A percentile compares a stretch with the other conserved stretches of the same genome.
Conservation (phyloP, 2,329 filamentous ascomycete genomes). For the Eurotiales sp. region DNA sequence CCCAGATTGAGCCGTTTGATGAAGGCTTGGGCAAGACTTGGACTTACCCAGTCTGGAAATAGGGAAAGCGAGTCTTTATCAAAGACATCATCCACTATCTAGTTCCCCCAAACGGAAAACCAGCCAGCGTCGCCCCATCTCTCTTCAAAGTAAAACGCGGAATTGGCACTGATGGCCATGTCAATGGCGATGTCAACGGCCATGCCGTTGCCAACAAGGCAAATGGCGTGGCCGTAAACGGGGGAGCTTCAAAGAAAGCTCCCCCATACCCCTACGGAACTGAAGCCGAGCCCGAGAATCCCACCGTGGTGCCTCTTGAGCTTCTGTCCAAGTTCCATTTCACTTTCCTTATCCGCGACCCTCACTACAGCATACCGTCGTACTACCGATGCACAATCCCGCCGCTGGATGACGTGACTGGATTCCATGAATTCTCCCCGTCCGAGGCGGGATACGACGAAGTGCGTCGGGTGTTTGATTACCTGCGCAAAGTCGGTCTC, state of each 20-base stretch:
- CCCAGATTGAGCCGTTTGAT: too few species aligned
- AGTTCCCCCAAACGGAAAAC: constrained; percentile 67
- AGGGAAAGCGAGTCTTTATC: constrained; percentile 93
- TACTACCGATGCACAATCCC: constrained; percentile 94
- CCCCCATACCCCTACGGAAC: constrained; percentile 58
- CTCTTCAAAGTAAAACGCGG: constrained; percentile 58
- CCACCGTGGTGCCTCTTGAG: constrained; percentile 74
- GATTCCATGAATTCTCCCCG: constrained; percentile 82
- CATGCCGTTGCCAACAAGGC: constrained; percentile 17
- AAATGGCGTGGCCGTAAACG: constrained; percentile 22
- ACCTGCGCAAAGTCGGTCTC: constrained; percentile 64
- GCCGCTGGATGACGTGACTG: constrained; percentile 75
- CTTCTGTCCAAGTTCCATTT: constrained; percentile 82
- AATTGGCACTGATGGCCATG: constrained; percentile 49
- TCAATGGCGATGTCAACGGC: constrained; percentile 14
- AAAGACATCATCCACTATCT: constrained; percentile 97
- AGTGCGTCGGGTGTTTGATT: constrained; percentile 83
- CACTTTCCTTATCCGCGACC: constrained; percentile 94
- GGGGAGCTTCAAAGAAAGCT: constrained; percentile 21
- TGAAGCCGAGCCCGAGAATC: constrained; percentile 65
- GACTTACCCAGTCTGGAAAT: constrained; percentile 20
- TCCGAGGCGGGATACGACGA: constrained; percentile 88
- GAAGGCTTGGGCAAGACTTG: too few species aligned
- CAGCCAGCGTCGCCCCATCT: constrained; percentile 73
- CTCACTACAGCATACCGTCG: constrained; percentile 84